Percentiles rank a stretch among this genome's conserved stretches.
Evolutionary conservation across 2,329 filamentous ascomycete species (phyloP).

Genomic region (Phaeosphaeriaceae sp.): DNA sequence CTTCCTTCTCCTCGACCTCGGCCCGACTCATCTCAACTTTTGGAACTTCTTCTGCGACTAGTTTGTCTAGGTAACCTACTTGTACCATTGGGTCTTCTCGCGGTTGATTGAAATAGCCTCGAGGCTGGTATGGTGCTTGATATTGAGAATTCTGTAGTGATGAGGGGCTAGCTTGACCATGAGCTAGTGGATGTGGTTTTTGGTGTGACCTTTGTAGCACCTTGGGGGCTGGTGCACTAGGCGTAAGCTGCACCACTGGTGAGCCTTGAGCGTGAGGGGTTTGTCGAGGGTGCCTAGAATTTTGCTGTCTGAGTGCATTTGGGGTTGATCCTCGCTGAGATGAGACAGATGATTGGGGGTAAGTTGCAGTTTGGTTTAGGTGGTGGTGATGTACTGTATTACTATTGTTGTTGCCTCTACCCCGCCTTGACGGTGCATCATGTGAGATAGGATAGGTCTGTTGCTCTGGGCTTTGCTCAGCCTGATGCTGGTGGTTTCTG

Average conservation of each 20-base stretch:
- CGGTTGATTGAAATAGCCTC: constrained; percentile 20
- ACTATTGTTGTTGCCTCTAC: constrained; percentile 13
- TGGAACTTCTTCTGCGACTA: constrained; percentile 58
- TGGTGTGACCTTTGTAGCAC: constrained; percentile 31
- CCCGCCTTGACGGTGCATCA: constrained; percentile 6
- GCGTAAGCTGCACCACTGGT: neutral
- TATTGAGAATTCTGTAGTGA: constrained; percentile 16
- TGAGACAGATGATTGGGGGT: constrained; percentile 7
- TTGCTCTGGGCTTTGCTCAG: constrained; percentile 17
- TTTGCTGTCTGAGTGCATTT: neutral
- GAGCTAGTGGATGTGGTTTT: constrained; percentile 7
- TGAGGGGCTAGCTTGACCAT: constrained; percentile 4
- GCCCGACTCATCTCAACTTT: constrained; percentile 66
- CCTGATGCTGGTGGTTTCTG: constrained; percentile 8
- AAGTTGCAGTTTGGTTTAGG: constrained; percentile 1
- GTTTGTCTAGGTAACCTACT: constrained; percentile 50
- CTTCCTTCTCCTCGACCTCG: constrained; percentile 74
- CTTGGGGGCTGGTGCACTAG: constrained; percentile 14
- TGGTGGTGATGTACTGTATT: constrained; percentile 18
- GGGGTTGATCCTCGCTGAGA: neutral
- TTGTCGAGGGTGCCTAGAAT: constrained; percentile 5
- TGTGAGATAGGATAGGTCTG: constrained; percentile 6
- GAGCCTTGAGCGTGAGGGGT: constrained; percentile 5
- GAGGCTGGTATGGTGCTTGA: constrained; percentile 20
- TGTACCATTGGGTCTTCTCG: constrained; percentile 43